Conservation (phyloP, 2,329 filamentous ascomycete genomes). For the Sporothrix pseudoabietina region DNA sequence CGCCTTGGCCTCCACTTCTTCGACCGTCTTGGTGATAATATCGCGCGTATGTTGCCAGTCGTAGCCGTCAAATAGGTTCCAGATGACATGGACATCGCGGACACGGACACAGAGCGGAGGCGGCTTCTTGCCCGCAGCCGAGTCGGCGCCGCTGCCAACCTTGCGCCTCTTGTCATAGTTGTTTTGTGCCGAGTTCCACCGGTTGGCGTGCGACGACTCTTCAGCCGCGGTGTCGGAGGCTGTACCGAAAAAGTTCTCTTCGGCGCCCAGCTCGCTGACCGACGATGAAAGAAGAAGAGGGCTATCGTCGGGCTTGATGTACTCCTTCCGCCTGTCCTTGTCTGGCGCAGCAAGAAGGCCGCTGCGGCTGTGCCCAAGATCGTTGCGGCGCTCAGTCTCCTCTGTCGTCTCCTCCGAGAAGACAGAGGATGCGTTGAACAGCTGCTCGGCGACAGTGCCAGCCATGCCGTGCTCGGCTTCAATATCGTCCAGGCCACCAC, state of each 20-base stretch:
- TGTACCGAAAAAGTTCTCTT: conserved; percentile 71
- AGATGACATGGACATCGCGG: conserved; percentile 88
- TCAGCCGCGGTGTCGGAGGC: conserved; percentile 59
- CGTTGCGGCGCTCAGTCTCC: conserved; percentile 43
- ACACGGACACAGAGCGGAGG: conserved; percentile 75
- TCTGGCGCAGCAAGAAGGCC: not conserved
- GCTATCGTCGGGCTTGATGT: not conserved
- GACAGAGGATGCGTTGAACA: conserved; percentile 52
- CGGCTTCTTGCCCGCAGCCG: not conserved
- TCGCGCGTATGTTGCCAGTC: conserved; percentile 91
- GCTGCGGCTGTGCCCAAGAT: not conserved
- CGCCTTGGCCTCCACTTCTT: conserved; percentile 81
- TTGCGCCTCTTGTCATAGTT: conserved; percentile 61
- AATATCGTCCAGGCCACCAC: conserved; percentile 28
- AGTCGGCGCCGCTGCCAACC: conserved; percentile 37
- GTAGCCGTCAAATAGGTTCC: conserved; percentile 97
- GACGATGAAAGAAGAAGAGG: conserved; percentile 34
- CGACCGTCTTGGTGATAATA: conserved; percentile 82
- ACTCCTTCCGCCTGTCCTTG: not conserved
- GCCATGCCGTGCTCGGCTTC: conserved; percentile 34
- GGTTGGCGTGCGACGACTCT: conserved; percentile 48
- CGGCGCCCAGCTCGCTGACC: conserved; percentile 38
- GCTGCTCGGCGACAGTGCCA: conserved; percentile 47
- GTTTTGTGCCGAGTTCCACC: conserved; percentile 79
- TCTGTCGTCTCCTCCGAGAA: conserved; percentile 47